Evolutionary conservation across 2,329 filamentous ascomycete species (phyloP).

Genomic region (Botrytis elliptica): DNA sequence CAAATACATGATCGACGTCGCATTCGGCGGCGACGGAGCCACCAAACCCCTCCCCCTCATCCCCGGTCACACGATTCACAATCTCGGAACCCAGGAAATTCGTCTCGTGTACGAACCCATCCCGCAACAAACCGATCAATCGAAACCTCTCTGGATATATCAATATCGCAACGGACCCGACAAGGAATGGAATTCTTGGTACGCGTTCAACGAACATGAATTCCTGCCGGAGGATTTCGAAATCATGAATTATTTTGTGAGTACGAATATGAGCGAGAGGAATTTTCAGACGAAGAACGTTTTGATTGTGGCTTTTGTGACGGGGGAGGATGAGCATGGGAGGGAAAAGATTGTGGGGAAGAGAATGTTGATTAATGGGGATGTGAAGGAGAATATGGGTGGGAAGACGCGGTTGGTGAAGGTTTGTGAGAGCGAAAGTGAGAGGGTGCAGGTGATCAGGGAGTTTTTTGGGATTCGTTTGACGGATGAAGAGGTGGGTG

Average conservation of each 20-base stretch:
- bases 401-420: constrained; percentile 50
- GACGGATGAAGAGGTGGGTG: constrained; percentile 49
- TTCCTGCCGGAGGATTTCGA: constrained; percentile 61
- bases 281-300: constrained; percentile 56
- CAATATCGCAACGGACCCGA: constrained; percentile 52
- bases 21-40: constrained; percentile 62
- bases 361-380: constrained; percentile 50
- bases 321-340: constrained; percentile 38
- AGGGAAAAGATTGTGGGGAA: constrained; percentile 50
- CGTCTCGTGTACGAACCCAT: constrained; percentile 53
- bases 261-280: constrained; percentile 55
- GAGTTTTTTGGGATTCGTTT: constrained; percentile 52
- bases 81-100: constrained; percentile 55
- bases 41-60: constrained; percentile 56
- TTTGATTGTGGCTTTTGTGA: constrained; percentile 57
- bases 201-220: constrained; percentile 65
- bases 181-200: constrained; percentile 57
- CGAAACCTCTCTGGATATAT: constrained; percentile 60
- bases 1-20: constrained; percentile 58
- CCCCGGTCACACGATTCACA: constrained; percentile 37
- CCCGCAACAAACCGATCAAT: constrained; percentile 45
- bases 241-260: constrained; percentile 58
- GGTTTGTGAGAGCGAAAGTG: constrained; percentile 50
- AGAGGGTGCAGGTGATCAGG: constrained; percentile 52
- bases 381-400: constrained; percentile 53